Conservation (phyloP, 1,284 basidiomycete genomes). For the Filobasidium uniguttulatum region DNA sequence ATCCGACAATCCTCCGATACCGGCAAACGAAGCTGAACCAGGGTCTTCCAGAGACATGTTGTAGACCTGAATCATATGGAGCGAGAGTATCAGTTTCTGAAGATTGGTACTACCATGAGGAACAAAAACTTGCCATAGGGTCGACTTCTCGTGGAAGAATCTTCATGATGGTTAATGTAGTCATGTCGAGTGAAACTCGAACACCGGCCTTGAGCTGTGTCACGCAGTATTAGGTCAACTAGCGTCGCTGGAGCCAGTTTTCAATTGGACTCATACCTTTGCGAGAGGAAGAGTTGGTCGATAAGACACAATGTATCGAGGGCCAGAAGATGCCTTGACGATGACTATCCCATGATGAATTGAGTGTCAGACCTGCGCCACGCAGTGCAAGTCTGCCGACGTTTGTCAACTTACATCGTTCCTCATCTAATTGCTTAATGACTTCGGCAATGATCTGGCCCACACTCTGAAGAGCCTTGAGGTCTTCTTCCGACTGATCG, state of each 20-base stretch:
- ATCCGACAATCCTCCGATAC: slow-evolving; percentile 89
- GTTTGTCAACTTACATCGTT: slow-evolving; percentile 66
- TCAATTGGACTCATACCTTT: slow-evolving; percentile 42
- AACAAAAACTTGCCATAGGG: slow-evolving; percentile 48
- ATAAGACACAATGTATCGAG: slow-evolving; percentile 98
- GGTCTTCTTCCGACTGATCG: slow-evolving; percentile 95
- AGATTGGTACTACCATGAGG: neutral
- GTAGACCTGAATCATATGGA: slow-evolving; percentile 50
- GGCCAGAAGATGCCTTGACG: slow-evolving; percentile 96
- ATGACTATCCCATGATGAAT: slow-evolving; percentile 53
- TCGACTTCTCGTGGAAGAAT: slow-evolving; percentile 96
- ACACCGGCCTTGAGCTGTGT: slow-evolving; percentile 73
- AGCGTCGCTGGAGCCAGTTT: too few species aligned
- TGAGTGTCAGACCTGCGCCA: neutral
- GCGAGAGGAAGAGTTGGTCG: slow-evolving; percentile 78
- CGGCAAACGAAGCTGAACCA: slow-evolving; percentile 86
- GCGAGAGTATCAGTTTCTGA: neutral
- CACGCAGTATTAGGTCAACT: neutral
- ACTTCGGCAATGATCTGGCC: slow-evolving; percentile 99
- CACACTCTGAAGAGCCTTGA: slow-evolving; percentile 96
- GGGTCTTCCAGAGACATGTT: slow-evolving; percentile 99
- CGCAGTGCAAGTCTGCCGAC: too few species aligned
- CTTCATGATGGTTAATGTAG: slow-evolving; percentile 96
- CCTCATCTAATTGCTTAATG: slow-evolving; percentile 95
- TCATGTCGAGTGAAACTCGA: slow-evolving; percentile 98